phyloP scores from a whole-genome alignment of 805 yeast species.

The Cyberlindnera samutprakarnensis region DNA sequence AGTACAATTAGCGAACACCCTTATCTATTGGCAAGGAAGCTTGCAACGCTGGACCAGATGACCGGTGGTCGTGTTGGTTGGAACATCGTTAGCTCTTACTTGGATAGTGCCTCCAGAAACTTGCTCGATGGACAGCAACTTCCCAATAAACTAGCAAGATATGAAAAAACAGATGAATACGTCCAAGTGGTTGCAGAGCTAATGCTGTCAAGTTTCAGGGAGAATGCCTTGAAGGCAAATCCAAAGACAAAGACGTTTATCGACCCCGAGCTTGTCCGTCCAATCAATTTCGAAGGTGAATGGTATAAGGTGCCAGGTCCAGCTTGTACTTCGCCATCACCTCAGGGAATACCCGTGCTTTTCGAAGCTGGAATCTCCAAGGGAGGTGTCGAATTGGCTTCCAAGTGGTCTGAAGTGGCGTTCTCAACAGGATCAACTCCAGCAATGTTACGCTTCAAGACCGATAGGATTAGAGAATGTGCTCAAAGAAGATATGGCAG shows the following conservation, averaged over 20 bases:
- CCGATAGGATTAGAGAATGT: constrained; percentile 24
- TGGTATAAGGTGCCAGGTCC: constrained; percentile 35
- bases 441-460: constrained; percentile 21
- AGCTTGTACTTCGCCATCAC: constrained; percentile 33
- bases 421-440: constrained; percentile 32
- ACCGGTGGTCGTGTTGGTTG: constrained; percentile 36
- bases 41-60: constrained; percentile 34
- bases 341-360: constrained; percentile 36
- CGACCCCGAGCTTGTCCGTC: constrained; percentile 29
- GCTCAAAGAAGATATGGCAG: constrained; percentile 30
- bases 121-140: constrained; percentile 26
- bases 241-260: constrained; percentile 21
- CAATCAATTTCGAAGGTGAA: constrained; percentile 32
- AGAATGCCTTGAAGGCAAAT: constrained; percentile 22
- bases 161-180: constrained; percentile 31
- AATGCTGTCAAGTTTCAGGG: constrained; percentile 30
- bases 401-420: constrained; percentile 35
- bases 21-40: constrained; percentile 30
- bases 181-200: constrained; percentile 29
- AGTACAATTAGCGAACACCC: constrained; percentile 35
- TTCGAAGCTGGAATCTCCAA: constrained; percentile 39
- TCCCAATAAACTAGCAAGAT: constrained; percentile 31
- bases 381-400: constrained; percentile 34
- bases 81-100: constrained; percentile 35
- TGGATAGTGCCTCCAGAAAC: constrained; percentile 32